Evolutionary conservation across 441 rosid genomes (phyloP).

Genomic region (Bruguiera hainesii): DNA sequence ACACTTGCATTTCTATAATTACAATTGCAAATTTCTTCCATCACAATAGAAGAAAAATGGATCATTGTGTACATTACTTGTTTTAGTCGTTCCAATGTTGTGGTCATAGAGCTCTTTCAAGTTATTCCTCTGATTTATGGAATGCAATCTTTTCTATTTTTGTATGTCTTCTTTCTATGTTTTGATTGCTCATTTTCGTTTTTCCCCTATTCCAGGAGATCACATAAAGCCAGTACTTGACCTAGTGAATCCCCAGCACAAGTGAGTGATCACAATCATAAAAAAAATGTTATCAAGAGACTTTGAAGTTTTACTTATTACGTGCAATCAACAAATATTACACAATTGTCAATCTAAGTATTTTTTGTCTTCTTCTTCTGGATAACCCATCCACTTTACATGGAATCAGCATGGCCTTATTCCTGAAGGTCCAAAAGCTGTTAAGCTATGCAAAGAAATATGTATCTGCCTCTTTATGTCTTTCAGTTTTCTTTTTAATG

Average conservation of each 20-base stretch:
- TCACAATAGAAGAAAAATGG: no score
- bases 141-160: not conserved
- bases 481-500: no score
- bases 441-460: no score
- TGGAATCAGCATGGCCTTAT: no score
- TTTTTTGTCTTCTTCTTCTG: no score
- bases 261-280: conserved; percentile 44
- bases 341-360: no score
- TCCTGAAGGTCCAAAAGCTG: no score
- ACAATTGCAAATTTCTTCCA: no score
- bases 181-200: not conserved
- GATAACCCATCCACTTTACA: no score
- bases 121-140: not conserved
- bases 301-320: not conserved
- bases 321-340: no score
- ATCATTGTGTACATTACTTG: not conserved
- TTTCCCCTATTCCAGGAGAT: conserved; percentile 41
- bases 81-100: not conserved
- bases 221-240: conserved; percentile 59
- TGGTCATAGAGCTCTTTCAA: not conserved
- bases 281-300: conserved; percentile 3
- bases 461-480: no score
- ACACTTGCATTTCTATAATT: no score
- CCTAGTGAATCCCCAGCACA: conserved; percentile 77
- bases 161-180: conserved; percentile 2